Conservation (phyloP, 768 basidiomycete genomes). For the Phlebiopsis flavidoalba region DNA sequence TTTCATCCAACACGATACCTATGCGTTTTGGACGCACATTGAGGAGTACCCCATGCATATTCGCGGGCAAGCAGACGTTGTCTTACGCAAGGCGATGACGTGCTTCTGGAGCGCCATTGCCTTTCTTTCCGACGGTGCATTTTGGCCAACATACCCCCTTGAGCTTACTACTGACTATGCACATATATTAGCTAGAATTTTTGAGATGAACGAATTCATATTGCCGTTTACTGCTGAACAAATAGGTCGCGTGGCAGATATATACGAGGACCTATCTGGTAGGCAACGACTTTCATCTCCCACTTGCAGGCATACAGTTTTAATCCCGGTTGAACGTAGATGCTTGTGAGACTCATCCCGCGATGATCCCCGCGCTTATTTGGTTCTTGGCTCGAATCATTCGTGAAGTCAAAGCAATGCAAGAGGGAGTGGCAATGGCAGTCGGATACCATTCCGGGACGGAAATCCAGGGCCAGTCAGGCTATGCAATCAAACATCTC, state of each 20-base stretch:
- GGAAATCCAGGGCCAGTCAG: background rate
- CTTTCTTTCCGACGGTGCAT: background rate
- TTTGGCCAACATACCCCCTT: background rate
- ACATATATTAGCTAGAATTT: constrained; percentile 13
- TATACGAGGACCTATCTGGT: constrained; percentile 19
- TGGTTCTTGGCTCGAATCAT: constrained; percentile 18
- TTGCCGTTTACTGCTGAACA: constrained; percentile 20
- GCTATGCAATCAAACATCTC: constrained; percentile 1
- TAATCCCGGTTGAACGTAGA: background rate
- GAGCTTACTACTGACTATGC: background rate
- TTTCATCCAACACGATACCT: background rate
- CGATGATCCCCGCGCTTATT: constrained; percentile 11
- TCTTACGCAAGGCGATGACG: background rate
- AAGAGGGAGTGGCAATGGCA: constrained; percentile 8
- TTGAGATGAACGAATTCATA: constrained; percentile 14
- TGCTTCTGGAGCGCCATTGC: background rate
- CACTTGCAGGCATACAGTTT: too few species aligned
- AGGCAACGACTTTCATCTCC: background rate
- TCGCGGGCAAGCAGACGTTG: background rate
- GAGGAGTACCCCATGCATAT: constrained; percentile 2
- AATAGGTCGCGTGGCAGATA: constrained; percentile 10
- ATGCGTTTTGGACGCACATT: background rate
- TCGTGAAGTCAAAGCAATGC: background rate
- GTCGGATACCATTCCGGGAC: constrained; percentile 4
- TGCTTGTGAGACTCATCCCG: background rate